These are phyloP conservation scores for Salvia sclarea DNA, from an alignment of 305 asterid species.

Conservation along the genomic window DNA sequence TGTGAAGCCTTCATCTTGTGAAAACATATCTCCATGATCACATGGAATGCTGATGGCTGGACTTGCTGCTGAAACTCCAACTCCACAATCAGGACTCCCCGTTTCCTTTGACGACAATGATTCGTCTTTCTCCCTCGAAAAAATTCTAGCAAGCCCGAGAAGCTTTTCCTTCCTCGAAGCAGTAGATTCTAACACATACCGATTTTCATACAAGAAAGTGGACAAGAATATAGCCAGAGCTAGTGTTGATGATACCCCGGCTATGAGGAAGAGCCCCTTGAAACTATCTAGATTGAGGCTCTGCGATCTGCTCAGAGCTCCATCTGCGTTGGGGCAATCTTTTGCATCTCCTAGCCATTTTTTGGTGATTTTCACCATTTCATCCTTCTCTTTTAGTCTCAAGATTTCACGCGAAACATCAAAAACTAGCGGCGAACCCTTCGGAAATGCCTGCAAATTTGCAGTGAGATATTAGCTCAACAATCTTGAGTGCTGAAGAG, in stretches of 20 bases:
- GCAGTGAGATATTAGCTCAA: background rate
- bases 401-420: conserved; percentile 44
- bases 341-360: background rate
- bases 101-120: background rate
- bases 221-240: conserved; percentile 10
- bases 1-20: too few relatives aligned
- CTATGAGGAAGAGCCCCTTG: conserved; percentile 21
- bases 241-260: conserved; percentile 19
- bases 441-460: conserved; percentile 35
- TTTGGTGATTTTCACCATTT: conserved; percentile 8
- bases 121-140: background rate
- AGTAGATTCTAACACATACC: background rate
- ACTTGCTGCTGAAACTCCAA: too few relatives aligned
- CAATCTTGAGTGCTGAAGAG: background rate
- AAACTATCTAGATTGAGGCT: conserved; percentile 25
- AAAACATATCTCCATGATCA: too few relatives aligned
- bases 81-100: too few relatives aligned
- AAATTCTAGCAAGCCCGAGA: background rate
- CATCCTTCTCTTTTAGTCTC: conserved; percentile 29
- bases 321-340: background rate
- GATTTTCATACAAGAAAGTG: conserved; percentile 6
- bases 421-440: conserved; percentile 46
- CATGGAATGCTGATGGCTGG: too few relatives aligned
- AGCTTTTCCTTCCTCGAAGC: conserved; percentile 12
- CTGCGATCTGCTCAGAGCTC: background rate